Evolutionary conservation across 106 monocot species (phyloP).

Genomic region (Dendrobium officinale): DNA sequence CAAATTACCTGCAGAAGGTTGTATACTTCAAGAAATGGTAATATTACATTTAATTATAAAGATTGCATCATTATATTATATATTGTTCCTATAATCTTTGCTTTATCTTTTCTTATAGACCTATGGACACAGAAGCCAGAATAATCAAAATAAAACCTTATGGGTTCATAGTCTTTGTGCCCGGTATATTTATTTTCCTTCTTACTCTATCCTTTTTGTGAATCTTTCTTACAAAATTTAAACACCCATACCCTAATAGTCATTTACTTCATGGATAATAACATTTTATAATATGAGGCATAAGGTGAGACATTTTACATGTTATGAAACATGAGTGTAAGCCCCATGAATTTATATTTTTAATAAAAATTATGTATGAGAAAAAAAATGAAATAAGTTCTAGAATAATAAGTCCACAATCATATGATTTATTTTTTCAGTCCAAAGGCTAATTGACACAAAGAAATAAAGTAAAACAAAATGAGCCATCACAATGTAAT

Average conservation of each 20-base stretch:
- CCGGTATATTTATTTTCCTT: conserved; percentile 45
- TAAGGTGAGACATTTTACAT: no score
- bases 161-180: conserved; percentile 95
- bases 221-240: neutral
- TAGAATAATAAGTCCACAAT: no score
- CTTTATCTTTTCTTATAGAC: conserved; percentile 37
- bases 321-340: no score
- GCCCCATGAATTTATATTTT: no score
- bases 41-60: neutral
- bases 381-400: no score
- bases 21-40: conserved; percentile 92
- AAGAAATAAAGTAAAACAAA: no score
- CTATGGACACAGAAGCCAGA: conserved; percentile 84
- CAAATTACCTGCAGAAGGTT: conserved; percentile 87
- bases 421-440: no score
- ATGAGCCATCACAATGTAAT: no score
- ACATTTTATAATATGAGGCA: no score
- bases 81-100: conserved; percentile 1
- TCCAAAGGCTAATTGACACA: no score
- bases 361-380: no score
- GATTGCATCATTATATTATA: neutral
- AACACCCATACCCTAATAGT: neutral
- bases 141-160: conserved; percentile 93
- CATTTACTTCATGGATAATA: no score
- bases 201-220: neutral